Evolutionary conservation across 169 alveolate genomes (phyloP).

Genomic region (Babesia caballi): DNA sequence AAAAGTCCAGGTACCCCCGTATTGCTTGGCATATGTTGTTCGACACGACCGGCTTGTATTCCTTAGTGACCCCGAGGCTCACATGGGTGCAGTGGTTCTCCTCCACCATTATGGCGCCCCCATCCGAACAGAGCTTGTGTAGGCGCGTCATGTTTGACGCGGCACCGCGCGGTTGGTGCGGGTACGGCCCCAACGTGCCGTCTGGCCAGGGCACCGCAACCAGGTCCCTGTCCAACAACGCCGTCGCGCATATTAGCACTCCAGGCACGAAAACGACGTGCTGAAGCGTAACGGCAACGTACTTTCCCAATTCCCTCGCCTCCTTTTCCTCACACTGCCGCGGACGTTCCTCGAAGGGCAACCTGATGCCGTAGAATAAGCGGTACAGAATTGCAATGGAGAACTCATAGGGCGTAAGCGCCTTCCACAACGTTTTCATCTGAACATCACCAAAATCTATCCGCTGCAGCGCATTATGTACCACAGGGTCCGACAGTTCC

Average conservation of each 20-base stretch:
- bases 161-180: not conserved
- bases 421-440: conserved; percentile 5
- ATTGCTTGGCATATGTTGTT: conserved; percentile 47
- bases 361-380: conserved; percentile 25
- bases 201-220: conserved; percentile 54
- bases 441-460: not conserved
- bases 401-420: conserved; percentile 56
- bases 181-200: conserved; percentile 19
- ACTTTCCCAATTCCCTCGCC: not conserved
- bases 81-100: conserved; percentile 57
- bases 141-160: conserved; percentile 1
- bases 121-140: not conserved
- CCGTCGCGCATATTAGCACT: conserved; percentile 51
- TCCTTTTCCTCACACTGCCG: not conserved
- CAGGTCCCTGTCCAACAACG: conserved; percentile 21
- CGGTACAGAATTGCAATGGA: conserved; percentile 46
- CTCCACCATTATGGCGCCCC: conserved; percentile 34
- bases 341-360: conserved; percentile 21
- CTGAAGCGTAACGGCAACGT: conserved; percentile 12
- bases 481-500: conserved; percentile 1
- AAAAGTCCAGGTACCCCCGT: not conserved
- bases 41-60: conserved; percentile 51
- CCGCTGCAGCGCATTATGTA: conserved; percentile 9
- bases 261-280: conserved; percentile 61
- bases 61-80: conserved; percentile 56